Evolutionary conservation across 441 rosid genomes (phyloP), one percentile per base, ranked within the genome.

Genomic region (Arabidopsis hybrid): DNA sequence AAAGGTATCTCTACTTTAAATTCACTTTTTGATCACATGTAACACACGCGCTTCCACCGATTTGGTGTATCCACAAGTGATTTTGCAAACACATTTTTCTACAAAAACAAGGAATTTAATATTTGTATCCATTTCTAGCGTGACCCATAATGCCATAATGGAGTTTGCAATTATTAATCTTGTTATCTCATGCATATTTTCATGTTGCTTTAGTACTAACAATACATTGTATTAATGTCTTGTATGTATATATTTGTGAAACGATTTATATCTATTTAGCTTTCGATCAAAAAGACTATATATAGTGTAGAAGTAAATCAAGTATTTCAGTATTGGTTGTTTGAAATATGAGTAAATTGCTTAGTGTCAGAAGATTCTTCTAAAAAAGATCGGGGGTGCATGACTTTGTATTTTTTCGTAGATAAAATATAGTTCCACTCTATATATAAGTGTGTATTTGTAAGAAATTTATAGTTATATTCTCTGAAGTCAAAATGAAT

Each of bases 1-100:
- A 60, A 21, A 61, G 77, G 83, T 66, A 4, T 31, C 78, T 78
- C 87, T 38, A 18, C 74, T 62, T 43, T 65, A 57, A 11, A 7
- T 65, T 49, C 57, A 65, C 71, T 76, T 68, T 68, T 65, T 6
- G 17, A 38, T 42, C 46, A 66, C 68, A 43, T 72, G 67, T 46
- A 50, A 9, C 39, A 14, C 79, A 69, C 79, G 79, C 79, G 71
- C 75, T 56, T 53, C 13, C 4, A 74, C 55, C 60, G 11, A 0
- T 62, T 51, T 34, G n/a, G 7, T 50, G 45, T 46, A 31, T 62
- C 65, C 17, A 16, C 26, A 13, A 53, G 32, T 31, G 32, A 31
- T 31, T 52, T 17, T 62, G 60, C 43, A 16, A 36, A 36, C 35
- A 60, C 29, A 31, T 18, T 16, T 67, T 71, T 35, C 13, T 39